Evolutionary conservation across 225 moss, liverwort and hornwort species (phyloP).

Genomic region (Physcomitrellopsis africana): DNA sequence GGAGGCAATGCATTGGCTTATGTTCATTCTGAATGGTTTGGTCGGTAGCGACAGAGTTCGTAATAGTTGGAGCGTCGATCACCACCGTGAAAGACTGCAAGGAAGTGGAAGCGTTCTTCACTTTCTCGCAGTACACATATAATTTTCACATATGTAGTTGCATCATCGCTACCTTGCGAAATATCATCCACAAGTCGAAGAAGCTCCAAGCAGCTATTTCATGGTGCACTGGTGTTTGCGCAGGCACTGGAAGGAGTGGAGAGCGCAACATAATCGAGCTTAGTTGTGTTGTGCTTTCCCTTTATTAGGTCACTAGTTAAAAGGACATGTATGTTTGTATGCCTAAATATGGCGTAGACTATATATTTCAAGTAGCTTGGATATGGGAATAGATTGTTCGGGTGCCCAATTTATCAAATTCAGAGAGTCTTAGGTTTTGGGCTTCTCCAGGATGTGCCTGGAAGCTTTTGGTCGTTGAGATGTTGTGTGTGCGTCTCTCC

Average conservation of each 20-base stretch:
- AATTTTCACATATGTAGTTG: conserved; percentile 21
- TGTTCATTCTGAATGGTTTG: conserved; percentile 12
- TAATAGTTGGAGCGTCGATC: conserved; percentile 9
- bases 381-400: conserved; percentile 22
- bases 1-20: conserved; percentile 21
- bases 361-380: neutral
- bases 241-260: conserved; percentile 37
- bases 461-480: conserved; percentile 44
- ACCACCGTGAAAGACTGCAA: conserved; percentile 6
- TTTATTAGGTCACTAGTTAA: neutral
- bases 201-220: conserved; percentile 24
- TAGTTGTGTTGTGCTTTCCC: conserved; percentile 37
- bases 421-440: neutral
- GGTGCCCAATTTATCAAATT: conserved; percentile 14
- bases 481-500: conserved; percentile 55
- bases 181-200: conserved; percentile 24
- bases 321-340: neutral
- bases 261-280: conserved; percentile 40
- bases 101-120: neutral
- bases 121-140: conserved; percentile 12
- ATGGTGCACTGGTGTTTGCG: conserved; percentile 34
- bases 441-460: conserved; percentile 42
- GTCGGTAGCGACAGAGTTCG: conserved; percentile 17
- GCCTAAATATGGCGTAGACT: too few relatives aligned
- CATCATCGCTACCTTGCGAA: conserved; percentile 28